Evolutionary conservation across 768 basidiomycete species (phyloP).

Genomic region (Polyporus arcularius): DNA sequence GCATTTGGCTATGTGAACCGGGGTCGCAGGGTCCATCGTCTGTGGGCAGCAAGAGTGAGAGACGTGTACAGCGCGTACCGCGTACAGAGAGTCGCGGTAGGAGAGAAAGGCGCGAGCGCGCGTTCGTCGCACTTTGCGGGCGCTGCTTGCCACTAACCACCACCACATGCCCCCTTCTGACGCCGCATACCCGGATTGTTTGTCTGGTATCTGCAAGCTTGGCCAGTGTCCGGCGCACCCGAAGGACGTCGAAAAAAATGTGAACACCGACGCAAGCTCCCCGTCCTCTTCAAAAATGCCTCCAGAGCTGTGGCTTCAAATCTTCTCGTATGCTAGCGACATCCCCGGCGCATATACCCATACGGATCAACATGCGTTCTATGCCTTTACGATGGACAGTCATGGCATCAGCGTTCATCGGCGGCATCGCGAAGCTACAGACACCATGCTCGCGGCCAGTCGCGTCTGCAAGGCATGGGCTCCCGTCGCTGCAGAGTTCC

Average conservation of each 20-base stretch:
- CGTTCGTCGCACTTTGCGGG: too few species aligned
- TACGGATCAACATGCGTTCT: constrained; percentile 3
- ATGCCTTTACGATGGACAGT: constrained; percentile 14
- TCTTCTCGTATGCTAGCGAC: constrained; percentile 16
- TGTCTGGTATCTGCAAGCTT: background rate
- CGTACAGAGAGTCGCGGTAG: too few species aligned
- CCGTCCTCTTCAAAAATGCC: background rate
- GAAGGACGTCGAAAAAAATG: background rate
- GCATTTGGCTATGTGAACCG: constrained; percentile 53
- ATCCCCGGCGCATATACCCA: constrained; percentile 17
- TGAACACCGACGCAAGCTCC: background rate
- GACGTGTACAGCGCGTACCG: too few species aligned
- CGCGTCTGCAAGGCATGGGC: constrained; percentile 22
- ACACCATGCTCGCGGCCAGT: constrained; percentile 12
- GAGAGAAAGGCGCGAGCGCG: too few species aligned
- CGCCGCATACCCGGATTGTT: too few species aligned
- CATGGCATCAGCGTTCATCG: constrained; percentile 18
- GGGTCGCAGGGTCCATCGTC: constrained; percentile 33
- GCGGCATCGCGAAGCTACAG: constrained; percentile 16
- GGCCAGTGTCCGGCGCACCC: background rate
- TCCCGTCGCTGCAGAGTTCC: constrained; percentile 8
- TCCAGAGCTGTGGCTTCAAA: constrained; percentile 18
- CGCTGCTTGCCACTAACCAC: too few species aligned
- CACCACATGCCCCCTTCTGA: too few species aligned
- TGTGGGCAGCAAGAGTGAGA: background rate